These are phyloP conservation scores for Phoenix dactylifera DNA, from an alignment of 176 grass and related monocot genomes.

Conservation along the genomic window DNA sequence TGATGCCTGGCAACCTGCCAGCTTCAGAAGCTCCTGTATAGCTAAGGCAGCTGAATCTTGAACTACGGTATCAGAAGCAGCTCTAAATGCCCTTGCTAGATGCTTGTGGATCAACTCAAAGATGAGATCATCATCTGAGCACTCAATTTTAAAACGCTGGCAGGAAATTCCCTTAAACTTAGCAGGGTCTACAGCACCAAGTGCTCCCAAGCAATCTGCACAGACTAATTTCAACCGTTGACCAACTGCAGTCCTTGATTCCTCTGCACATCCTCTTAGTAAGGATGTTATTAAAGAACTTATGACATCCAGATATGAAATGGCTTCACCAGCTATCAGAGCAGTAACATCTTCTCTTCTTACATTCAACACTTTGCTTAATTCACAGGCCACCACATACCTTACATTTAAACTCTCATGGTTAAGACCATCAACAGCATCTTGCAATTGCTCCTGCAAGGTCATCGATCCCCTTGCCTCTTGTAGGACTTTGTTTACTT, in stretches of 20 bases:
- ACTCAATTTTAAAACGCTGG: slow-evolving; percentile 97
- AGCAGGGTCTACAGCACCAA: slow-evolving; percentile 93
- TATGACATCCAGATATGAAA: slow-evolving; percentile 68
- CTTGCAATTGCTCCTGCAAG: slow-evolving; percentile 76
- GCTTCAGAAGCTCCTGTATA: slow-evolving; percentile 91
- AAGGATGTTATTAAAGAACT: slow-evolving; percentile 83
- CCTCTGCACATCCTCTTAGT: slow-evolving; percentile 80
- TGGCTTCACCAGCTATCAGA: slow-evolving; percentile 68
- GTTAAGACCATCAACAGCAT: slow-evolving; percentile 79
- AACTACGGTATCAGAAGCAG: slow-evolving; percentile 75
- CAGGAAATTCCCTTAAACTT: slow-evolving; percentile 71
- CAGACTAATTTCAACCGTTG: slow-evolving; percentile 79
- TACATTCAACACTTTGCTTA: slow-evolving; percentile 74
- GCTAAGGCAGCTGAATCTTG: slow-evolving; percentile 96
- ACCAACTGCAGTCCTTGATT: slow-evolving; percentile 80
- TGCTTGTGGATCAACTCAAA: slow-evolving; percentile 98
- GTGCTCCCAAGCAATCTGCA: slow-evolving; percentile 85
- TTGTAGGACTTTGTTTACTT: slow-evolving; percentile 86
- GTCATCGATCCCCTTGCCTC: slow-evolving; percentile 83
- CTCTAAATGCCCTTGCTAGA: slow-evolving; percentile 92
- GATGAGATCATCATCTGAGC: slow-evolving; percentile 98
- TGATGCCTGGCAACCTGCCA: slow-evolving; percentile 76
- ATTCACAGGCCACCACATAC: slow-evolving; percentile 84
- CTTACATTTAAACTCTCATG: slow-evolving; percentile 97
- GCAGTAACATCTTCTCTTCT: slow-evolving; percentile 76